Base-by-base conservation (phyloP, 371 early-diverging fungal genomes). In the Mucor racemosus region DNA sequence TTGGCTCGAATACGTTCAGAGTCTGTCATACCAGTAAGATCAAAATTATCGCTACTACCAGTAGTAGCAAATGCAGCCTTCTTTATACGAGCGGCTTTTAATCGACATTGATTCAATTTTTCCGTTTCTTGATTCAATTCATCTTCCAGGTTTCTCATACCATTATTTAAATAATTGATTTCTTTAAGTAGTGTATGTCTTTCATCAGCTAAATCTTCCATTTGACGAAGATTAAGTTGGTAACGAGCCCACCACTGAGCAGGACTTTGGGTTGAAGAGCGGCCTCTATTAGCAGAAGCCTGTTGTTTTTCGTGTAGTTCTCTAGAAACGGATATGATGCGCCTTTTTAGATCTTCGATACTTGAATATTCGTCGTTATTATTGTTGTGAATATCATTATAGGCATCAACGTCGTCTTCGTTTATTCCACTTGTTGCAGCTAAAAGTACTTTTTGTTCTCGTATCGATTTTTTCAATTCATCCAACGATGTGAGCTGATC, bases 131-230 rank as follows among this genome's bases (percentile, higher is more conserved):
- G 33, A 4, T 59, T 15, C 10, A 79, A 31, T 17, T 75, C 62
- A 2, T 62, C 44, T 13, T 74, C 53, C 10, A 73, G 31, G 11
- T 62, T 67, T 34, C 60, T 67, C 9, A 78, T 65, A 41, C 69
- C 67, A 7, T 68, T 78, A 17, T 76, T 35, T 7, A 80, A 41
- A 59, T 80, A 82, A 34, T 76, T 69, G 9, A 80, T 54, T 63
- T 82, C 82, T 39, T 78, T 78, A 31, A 71, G 41, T 17, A 79
- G 26, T 0, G 74, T 35, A 7, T 65, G 61, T 15, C 70, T 67
- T 56, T 82, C 74, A 35, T 78, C 77, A 5, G 69, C 62, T 0
- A 80, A 31, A 55, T 76, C 76, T 50, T 76, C 73, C 14, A 82
- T 54, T 38, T 75, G 76, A 31, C 78, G 63, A 31, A 73, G 33